Percentiles rank a stretch among this genome's conserved stretches.
phyloP scores from a whole-genome alignment of 129 eudicot species.

The Saposhnikovia divaricata region DNA sequence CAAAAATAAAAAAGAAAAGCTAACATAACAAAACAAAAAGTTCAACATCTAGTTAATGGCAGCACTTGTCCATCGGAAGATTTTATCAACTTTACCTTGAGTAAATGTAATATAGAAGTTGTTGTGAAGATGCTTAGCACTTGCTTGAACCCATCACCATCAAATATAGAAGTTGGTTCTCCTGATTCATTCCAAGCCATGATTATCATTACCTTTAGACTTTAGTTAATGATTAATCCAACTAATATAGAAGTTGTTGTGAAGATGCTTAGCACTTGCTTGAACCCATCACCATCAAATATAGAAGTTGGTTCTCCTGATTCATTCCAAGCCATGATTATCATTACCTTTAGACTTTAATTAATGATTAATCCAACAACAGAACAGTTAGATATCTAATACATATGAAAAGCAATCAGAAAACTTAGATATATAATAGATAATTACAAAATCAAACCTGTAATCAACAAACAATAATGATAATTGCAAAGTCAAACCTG shows the following conservation, averaged over 20 bases:
- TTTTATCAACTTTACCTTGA: slow-evolving; percentile 36
- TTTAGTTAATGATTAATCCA: slow-evolving; percentile 6
- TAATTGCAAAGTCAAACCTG: too few species aligned
- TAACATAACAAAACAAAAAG: too few species aligned
- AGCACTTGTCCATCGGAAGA: not conserved
- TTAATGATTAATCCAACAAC: slow-evolving; percentile 7
- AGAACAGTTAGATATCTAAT: not conserved
- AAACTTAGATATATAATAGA: not conserved
- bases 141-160: slow-evolving; percentile 55
- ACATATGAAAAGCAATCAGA: slow-evolving; percentile 8
- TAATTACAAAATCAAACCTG: slow-evolving; percentile 36
- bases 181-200: slow-evolving; percentile 95
- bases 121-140: slow-evolving; percentile 82
- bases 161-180: slow-evolving; percentile 38
- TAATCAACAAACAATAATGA: too few species aligned
- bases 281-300: slow-evolving; percentile 53
- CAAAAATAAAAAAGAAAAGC: not conserved
- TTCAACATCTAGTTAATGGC: not conserved
- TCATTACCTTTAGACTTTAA: slow-evolving; percentile 83
- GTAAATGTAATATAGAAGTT: slow-evolving; percentile 62
- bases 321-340: slow-evolving; percentile 86
- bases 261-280: slow-evolving; percentile 71
- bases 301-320: slow-evolving; percentile 53
- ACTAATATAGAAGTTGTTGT: too few species aligned
- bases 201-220: slow-evolving; percentile 79